Evolutionary conservation across 179 eudicot genomes (phyloP).

Genomic region (Silene vulgaris): DNA sequence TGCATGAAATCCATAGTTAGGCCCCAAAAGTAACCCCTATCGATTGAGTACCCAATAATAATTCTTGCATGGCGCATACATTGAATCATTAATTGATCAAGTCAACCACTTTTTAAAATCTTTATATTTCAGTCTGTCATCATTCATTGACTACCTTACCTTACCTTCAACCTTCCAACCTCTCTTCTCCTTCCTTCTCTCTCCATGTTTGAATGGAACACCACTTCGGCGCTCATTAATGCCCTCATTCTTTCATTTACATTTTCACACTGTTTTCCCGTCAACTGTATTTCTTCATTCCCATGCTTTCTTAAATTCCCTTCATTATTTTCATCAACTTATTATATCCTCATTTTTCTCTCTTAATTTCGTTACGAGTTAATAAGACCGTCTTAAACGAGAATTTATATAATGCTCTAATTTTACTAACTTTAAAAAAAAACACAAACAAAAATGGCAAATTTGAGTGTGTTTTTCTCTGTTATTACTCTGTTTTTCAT

Average conservation of each 20-base stretch:
- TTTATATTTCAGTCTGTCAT: not conserved
- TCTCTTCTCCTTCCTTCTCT: slow-evolving; percentile 23
- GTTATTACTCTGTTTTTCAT: slow-evolving; percentile 24
- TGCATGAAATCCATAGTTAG: not conserved
- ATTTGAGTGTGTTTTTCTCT: slow-evolving; percentile 10
- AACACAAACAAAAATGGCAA: slow-evolving; percentile 12
- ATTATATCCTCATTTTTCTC: not conserved
- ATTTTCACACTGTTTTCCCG: not conserved
- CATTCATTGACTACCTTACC: not conserved
- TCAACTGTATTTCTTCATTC: not conserved
- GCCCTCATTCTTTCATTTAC: slow-evolving; percentile 11
- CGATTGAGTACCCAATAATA: not conserved
- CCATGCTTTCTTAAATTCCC: slow-evolving; percentile 11
- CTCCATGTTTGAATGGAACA: slow-evolving; percentile 33
- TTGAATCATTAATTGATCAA: not conserved
- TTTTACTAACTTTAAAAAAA: not conserved
- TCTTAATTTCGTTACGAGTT: too few relatives aligned
- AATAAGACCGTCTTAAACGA: too few relatives aligned
- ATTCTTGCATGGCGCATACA: not conserved
- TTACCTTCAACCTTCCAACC: not conserved
- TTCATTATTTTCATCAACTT: not conserved
- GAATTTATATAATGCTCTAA: not conserved
- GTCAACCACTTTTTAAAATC: slow-evolving; percentile 1
- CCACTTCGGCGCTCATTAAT: slow-evolving; percentile 31
- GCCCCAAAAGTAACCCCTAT: not conserved